Evolutionary conservation across 1,284 basidiomycete species (phyloP).

Genomic region (Cryptococcus maquisensis): DNA sequence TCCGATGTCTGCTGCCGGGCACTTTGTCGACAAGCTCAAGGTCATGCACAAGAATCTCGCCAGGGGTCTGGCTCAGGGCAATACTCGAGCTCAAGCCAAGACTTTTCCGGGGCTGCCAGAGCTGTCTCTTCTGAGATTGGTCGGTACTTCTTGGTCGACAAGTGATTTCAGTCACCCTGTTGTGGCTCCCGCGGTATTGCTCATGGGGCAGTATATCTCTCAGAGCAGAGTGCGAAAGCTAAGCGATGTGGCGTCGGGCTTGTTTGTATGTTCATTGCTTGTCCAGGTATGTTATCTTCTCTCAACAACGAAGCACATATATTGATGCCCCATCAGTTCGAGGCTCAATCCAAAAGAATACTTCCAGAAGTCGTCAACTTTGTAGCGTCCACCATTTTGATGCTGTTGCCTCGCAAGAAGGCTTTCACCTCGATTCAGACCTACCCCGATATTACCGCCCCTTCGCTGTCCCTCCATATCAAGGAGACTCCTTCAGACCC

Average conservation of each 20-base stretch:
- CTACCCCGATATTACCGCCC: conserved; percentile 60
- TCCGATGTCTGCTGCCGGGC: conserved; percentile 71
- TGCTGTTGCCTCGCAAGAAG: conserved; percentile 61
- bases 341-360: conserved; percentile 75
- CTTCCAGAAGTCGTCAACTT: conserved; percentile 90
- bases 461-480: conserved; percentile 34
- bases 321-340: conserved; percentile 59
- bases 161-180: conserved; percentile 92
- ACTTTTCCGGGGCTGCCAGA: conserved; percentile 88
- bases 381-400: conserved; percentile 63
- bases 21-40: conserved; percentile 75
- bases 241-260: conserved; percentile 72
- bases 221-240: conserved; percentile 73
- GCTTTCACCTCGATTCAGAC: conserved; percentile 56
- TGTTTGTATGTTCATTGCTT: conserved; percentile 84
- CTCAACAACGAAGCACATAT: not conserved
- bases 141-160: conserved; percentile 84
- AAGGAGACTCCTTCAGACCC: conserved; percentile 13
- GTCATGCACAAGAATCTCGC: conserved; percentile 94
- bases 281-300: conserved; percentile 45
- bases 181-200: conserved; percentile 74
- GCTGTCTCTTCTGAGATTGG: conserved; percentile 71
- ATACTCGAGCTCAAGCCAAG: conserved; percentile 61
- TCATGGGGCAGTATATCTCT: conserved; percentile 88
- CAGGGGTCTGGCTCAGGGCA: conserved; percentile 72